These are phyloP conservation scores for Aspergillus spinulosporus DNA, from an alignment of 2,329 filamentous ascomycete genomes.

Conservation along the genomic window DNA sequence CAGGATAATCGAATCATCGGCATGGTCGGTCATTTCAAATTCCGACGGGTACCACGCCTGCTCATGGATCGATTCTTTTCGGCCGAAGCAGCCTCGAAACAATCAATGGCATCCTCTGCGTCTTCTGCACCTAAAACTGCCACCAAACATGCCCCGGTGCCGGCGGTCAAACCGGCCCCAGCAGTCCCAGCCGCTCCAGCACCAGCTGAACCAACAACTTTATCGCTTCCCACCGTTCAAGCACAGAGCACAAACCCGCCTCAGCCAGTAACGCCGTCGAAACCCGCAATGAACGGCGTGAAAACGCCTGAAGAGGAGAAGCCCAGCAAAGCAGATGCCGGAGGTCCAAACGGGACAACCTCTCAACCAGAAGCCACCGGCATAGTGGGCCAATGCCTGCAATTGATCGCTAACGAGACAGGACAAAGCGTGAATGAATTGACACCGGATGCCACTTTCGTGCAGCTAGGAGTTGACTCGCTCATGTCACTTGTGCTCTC, in stretches of 20 bases:
- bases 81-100: neutral
- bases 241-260: neutral
- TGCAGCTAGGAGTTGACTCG: conserved; percentile 38
- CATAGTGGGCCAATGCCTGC: conserved; percentile 20
- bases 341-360: conserved; percentile 4
- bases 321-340: neutral
- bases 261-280: neutral
- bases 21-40: conserved; percentile 34
- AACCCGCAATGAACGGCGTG: conserved; percentile 3
- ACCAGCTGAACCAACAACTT: neutral
- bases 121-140: neutral
- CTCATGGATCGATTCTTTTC: conserved; percentile 26
- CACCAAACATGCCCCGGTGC: neutral
- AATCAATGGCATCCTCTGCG: conserved; percentile 1
- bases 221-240: neutral
- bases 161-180: neutral
- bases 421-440: conserved; percentile 27
- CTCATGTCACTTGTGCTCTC: conserved; percentile 39
- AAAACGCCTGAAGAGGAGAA: neutral
- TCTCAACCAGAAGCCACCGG: conserved; percentile 2
- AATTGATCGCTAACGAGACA: conserved; percentile 32
- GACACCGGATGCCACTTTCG: conserved; percentile 27
- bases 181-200: neutral
- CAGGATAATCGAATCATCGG: conserved; percentile 37
- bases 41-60: conserved; percentile 32